Evolutionary conservation across 306 rosid species (phyloP).

Genomic region (Medicago lupulina): DNA sequence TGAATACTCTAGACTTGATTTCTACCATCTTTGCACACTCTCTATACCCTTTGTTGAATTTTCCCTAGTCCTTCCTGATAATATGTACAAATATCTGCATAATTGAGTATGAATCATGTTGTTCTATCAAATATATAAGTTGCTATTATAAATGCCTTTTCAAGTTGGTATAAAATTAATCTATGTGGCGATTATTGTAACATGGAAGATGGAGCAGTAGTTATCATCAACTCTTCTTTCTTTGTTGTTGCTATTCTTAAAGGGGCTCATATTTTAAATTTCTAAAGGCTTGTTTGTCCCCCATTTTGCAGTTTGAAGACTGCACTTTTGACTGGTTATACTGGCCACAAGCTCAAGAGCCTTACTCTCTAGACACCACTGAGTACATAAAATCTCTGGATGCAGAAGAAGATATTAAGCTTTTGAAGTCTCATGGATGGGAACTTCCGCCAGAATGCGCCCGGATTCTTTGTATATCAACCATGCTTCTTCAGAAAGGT

Average conservation of each 20-base stretch:
- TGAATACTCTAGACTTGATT: slow-evolving; percentile 11
- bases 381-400: slow-evolving; percentile 64
- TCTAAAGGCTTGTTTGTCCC: slow-evolving; percentile 5
- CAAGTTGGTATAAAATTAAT: slow-evolving; percentile 7
- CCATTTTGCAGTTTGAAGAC: slow-evolving; percentile 65
- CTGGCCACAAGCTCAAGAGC: slow-evolving; percentile 74
- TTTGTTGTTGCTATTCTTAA: neutral
- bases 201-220: neutral
- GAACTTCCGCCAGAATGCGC: slow-evolving; percentile 58
- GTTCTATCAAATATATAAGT: slow-evolving; percentile 10
- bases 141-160: slow-evolving; percentile 19
- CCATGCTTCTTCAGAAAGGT: slow-evolving; percentile 77
- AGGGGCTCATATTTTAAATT: neutral
- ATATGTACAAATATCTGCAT: neutral
- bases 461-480: slow-evolving; percentile 56
- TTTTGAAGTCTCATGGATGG: slow-evolving; percentile 74
- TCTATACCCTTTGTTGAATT: slow-evolving; percentile 10
- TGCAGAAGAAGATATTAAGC: slow-evolving; percentile 64
- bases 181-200: neutral
- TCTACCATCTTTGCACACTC: slow-evolving; percentile 1
- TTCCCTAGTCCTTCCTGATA: slow-evolving; percentile 7
- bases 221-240: slow-evolving; percentile 8
- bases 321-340: slow-evolving; percentile 83
- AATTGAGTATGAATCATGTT: neutral
- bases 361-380: slow-evolving; percentile 59